Conservation (phyloP, 2,329 filamentous ascomycete genomes). For the Blumeriella jaapii region DNA sequence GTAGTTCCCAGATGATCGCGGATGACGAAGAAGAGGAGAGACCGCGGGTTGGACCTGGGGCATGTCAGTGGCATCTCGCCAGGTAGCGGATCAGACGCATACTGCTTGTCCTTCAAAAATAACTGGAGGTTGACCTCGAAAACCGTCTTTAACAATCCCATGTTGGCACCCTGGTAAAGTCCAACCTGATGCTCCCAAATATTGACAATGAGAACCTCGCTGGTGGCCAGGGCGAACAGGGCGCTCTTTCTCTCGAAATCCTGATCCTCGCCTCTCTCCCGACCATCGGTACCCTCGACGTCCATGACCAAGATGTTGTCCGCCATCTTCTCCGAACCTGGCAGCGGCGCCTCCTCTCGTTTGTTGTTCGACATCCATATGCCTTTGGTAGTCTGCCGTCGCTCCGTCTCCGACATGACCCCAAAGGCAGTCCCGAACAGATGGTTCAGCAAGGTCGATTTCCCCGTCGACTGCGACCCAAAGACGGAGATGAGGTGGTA, state of each 20-base stretch:
- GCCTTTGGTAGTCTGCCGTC: slow-evolving; percentile 94
- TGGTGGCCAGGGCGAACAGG: slow-evolving; percentile 91
- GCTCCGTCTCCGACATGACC: slow-evolving; percentile 92
- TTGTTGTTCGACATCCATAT: slow-evolving; percentile 99
- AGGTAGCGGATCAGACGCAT: slow-evolving; percentile 29
- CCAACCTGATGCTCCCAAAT: slow-evolving; percentile 99
- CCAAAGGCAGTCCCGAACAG: slow-evolving; percentile 94
- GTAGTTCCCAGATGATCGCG: slow-evolving; percentile 92
- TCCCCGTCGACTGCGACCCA: slow-evolving; percentile 95
- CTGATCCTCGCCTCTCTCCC: slow-evolving; percentile 93
- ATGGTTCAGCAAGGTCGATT: slow-evolving; percentile 92
- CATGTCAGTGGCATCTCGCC: slow-evolving; percentile 19
- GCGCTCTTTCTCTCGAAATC: slow-evolving; percentile 98
- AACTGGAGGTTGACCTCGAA: slow-evolving; percentile 98
- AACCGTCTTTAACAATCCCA: slow-evolving; percentile 96
- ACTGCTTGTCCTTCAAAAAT: slow-evolving; percentile 92
- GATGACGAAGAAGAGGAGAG: slow-evolving; percentile 95
- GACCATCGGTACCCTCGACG: slow-evolving; percentile 92
- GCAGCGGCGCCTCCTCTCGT: slow-evolving; percentile 37
- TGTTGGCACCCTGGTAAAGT: slow-evolving; percentile 95
- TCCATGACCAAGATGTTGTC: slow-evolving; percentile 99
- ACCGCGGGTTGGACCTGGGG: slow-evolving; percentile 68
- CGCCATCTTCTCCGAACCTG: slow-evolving; percentile 57
- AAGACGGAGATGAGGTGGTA: slow-evolving; percentile 99
- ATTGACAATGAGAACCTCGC: slow-evolving; percentile 95